Evolutionary conservation across 2,329 filamentous ascomycete genomes (phyloP), one percentile per base, ranked within the genome.

Genomic region (Xylaria sp.): DNA sequence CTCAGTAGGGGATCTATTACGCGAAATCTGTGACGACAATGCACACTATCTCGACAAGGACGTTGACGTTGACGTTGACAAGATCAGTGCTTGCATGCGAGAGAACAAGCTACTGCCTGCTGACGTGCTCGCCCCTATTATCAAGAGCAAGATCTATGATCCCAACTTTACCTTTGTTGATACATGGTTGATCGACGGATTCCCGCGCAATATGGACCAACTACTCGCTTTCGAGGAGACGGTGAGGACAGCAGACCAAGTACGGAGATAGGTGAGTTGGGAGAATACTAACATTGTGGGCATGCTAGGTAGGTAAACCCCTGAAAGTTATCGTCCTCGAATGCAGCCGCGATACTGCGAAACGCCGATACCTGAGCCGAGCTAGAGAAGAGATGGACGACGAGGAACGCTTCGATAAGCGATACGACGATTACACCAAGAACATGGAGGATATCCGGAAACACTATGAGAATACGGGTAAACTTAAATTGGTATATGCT

Each of bases 111-210:
- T 68, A 4, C 31, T 70, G 7, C 67, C 67, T 6, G 45, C 62
- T 33, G n/a, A 63, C 2, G 40, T 58, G 12, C 52, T 69, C 28
- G 64, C 64, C 21, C 64, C 63, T 5, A 2, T 65, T 15, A 61
- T 68, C 9, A 42, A 66, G 42, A 31, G 60, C 50, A 62, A 63
- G 63, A 60, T 68, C n/a, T n/a, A n/a, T n/a, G n/a, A n/a, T n/a
- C n/a, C n/a, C n/a, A n/a, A n/a, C n/a, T n/a, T n/a, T n/a, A n/a
- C n/a, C n/a, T n/a, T n/a, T n/a, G n/a, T n/a, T n/a, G n/a, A n/a
- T 12, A 33, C 40, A 7, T 68, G 57, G 67, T 31, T 70, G 52
- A 59, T 70, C 35, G 69, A 70, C 49, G 69, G 69, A 21, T 70
- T 70, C 25, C 69, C 69, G 17, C 66, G 69, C 2, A 66, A 64